Conservation (phyloP, 2,329 filamentous ascomycete genomes). For the Thermoascus crustaceus region DNA sequence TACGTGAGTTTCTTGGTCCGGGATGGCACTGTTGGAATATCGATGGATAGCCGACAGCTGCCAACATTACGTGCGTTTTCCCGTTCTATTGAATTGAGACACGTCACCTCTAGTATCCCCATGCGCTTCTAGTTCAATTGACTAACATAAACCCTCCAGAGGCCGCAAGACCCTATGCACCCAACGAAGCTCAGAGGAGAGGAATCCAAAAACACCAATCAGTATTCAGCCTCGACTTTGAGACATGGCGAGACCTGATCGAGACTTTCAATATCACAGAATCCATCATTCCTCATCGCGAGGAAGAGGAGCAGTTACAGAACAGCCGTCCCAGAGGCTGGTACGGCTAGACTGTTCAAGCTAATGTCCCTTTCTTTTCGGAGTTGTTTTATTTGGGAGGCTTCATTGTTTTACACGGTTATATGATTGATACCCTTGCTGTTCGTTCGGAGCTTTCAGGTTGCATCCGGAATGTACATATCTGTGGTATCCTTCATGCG, state of each 20-base stretch:
- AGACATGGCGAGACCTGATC: conserved; percentile 71
- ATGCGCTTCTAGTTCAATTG: too few relatives aligned
- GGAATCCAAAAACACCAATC: conserved; percentile 69
- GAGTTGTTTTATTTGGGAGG: not conserved
- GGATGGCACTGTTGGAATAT: conserved; percentile 71
- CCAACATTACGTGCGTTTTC: conserved; percentile 67
- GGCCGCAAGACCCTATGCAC: conserved; percentile 37
- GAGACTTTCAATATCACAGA: conserved; percentile 67
- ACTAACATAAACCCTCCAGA: conserved; percentile 27
- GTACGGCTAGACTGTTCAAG: conserved; percentile 46
- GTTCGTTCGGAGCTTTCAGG: not conserved
- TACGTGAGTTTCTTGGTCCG: conserved; percentile 91
- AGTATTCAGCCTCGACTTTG: conserved; percentile 79
- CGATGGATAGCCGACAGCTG: conserved; percentile 61
- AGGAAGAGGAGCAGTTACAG: conserved; percentile 51
- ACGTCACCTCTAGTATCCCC: too few relatives aligned
- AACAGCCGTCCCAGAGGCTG: conserved; percentile 50
- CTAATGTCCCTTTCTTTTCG: not conserved
- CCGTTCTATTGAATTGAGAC: too few relatives aligned
- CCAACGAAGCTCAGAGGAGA: conserved; percentile 42
- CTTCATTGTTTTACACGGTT: not conserved
- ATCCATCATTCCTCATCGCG: conserved; percentile 75
- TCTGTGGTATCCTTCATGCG: too few relatives aligned
- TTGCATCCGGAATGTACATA: not conserved
- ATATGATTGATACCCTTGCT: conserved; percentile 3